These are phyloP conservation scores for Musa troglodytarum DNA, from an alignment of 176 grass and related monocot genomes.

Conservation along the genomic window DNA sequence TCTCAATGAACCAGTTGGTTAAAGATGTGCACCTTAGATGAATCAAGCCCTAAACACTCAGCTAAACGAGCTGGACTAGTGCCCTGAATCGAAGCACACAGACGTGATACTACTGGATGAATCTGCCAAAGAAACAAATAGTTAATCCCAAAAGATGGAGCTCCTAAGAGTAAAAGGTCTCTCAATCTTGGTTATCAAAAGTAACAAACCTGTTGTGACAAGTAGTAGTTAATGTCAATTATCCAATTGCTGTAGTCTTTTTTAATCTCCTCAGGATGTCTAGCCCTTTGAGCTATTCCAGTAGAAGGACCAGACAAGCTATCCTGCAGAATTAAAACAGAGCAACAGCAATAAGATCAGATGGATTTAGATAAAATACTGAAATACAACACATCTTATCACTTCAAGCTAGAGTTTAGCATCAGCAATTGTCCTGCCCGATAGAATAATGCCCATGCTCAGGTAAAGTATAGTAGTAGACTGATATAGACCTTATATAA, in stretches of 20 bases:
- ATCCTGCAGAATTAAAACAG: conserved; percentile 42
- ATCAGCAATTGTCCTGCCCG: no score
- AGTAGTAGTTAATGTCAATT: conserved; percentile 94
- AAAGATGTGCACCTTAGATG: conserved; percentile 53
- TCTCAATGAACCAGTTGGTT: conserved; percentile 3
- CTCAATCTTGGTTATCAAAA: conserved; percentile 14
- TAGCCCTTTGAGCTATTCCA: conserved; percentile 92
- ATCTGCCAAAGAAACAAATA: conserved; percentile 52
- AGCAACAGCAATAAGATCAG: conserved; percentile 16
- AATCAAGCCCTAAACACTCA: conserved; percentile 97
- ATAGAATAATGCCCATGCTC: no score
- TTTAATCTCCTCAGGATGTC: conserved; percentile 91
- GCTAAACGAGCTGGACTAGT: conserved; percentile 91
- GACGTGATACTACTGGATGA: conserved; percentile 91
- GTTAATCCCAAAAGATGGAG: conserved; percentile 7
- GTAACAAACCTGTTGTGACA: conserved; percentile 73
- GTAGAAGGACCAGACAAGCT: conserved; percentile 31
- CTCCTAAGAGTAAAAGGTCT: conserved; percentile 10
- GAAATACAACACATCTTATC: no score
- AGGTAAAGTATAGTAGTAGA: no score
- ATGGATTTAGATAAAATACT: background rate
- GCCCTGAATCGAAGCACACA: conserved; percentile 95
- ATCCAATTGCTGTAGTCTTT: conserved; percentile 57
- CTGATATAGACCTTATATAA: background rate
- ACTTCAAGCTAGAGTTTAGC: no score